Evolutionary conservation across 805 yeast species (phyloP).

Genomic region (Clavispora fructus): DNA sequence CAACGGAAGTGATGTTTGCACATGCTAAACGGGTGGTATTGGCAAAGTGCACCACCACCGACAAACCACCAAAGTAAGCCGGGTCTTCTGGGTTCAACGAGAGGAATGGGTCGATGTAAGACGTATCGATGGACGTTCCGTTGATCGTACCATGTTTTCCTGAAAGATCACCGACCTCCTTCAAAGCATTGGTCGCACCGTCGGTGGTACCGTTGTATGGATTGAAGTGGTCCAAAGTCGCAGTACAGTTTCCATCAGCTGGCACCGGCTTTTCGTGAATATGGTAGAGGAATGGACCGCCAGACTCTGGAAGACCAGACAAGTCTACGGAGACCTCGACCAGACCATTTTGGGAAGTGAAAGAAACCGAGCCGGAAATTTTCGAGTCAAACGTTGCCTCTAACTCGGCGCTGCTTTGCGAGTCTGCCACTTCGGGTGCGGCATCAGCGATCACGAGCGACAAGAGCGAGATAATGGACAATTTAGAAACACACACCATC

Average conservation of each 20-base stretch:
- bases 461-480: slow-evolving; percentile 5
- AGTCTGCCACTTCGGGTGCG: slow-evolving; percentile 25
- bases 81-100: slow-evolving; percentile 24
- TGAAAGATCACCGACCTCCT: slow-evolving; percentile 36
- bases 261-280: slow-evolving; percentile 36
- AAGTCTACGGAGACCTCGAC: slow-evolving; percentile 30
- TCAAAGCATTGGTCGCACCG: slow-evolving; percentile 18
- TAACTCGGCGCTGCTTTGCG: slow-evolving; percentile 23
- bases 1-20: slow-evolving; percentile 27
- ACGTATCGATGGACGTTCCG: slow-evolving; percentile 20
- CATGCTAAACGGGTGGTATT: slow-evolving; percentile 33
- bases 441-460: slow-evolving; percentile 14
- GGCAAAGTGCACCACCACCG: slow-evolving; percentile 32
- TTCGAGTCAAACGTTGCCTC: slow-evolving; percentile 19
- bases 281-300: slow-evolving; percentile 39
- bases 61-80: slow-evolving; percentile 24
- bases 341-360: slow-evolving; percentile 27
- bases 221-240: slow-evolving; percentile 31
- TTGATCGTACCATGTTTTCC: slow-evolving; percentile 34
- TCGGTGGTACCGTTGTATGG: slow-evolving; percentile 31
- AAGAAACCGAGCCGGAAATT: slow-evolving; percentile 26
- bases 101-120: slow-evolving; percentile 26
- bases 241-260: slow-evolving; percentile 26
- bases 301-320: slow-evolving; percentile 26
- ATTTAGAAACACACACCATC: not conserved